A percentile compares a stretch with the other conserved stretches of the same genome.
phyloP scores from a whole-genome alignment of 2,329 filamentous ascomycete genomes.

The Byssothecium circinans region DNA sequence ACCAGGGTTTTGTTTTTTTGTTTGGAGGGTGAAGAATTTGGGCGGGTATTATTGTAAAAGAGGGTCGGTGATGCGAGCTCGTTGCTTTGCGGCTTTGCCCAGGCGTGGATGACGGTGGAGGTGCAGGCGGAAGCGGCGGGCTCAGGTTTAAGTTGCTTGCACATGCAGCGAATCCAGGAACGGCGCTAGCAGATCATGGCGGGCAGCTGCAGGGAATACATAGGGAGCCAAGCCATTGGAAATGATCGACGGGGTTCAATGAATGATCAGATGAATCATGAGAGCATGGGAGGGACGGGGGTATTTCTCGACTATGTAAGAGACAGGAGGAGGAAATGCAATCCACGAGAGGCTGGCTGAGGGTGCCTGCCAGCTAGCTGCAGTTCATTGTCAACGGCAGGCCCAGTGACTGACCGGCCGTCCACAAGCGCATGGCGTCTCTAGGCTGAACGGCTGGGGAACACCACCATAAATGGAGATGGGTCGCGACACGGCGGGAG shows the following conservation, averaged over 20 bases:
- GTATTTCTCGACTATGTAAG: no score
- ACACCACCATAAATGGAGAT: conserved; percentile 2
- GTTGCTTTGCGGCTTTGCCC: no score
- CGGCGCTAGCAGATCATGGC: conserved; percentile 8
- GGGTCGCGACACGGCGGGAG: no score
- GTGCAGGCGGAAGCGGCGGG: no score
- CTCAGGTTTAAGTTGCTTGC: not conserved
- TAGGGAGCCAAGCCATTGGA: conserved; percentile 5
- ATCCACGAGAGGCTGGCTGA: not conserved
- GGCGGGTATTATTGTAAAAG: no score
- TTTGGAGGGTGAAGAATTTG: no score
- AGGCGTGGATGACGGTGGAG: not conserved
- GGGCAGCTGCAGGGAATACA: conserved; percentile 8
- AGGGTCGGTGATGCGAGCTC: no score
- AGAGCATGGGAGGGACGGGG: not conserved
- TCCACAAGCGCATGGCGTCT: conserved; percentile 6
- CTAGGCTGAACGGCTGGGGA: conserved; percentile 7
- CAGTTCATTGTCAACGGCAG: not conserved
- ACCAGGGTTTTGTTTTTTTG: no score
- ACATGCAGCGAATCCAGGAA: conserved; percentile 7
- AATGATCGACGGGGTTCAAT: conserved; percentile 6
- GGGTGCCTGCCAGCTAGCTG: not conserved
- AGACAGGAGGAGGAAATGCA: not conserved
- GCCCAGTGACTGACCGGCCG: not conserved
- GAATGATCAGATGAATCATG: not conserved